Evolutionary conservation across 345 rosid genomes (phyloP), one percentile per base, ranked within the genome.

Genomic region (Lepidium aucheri): DNA sequence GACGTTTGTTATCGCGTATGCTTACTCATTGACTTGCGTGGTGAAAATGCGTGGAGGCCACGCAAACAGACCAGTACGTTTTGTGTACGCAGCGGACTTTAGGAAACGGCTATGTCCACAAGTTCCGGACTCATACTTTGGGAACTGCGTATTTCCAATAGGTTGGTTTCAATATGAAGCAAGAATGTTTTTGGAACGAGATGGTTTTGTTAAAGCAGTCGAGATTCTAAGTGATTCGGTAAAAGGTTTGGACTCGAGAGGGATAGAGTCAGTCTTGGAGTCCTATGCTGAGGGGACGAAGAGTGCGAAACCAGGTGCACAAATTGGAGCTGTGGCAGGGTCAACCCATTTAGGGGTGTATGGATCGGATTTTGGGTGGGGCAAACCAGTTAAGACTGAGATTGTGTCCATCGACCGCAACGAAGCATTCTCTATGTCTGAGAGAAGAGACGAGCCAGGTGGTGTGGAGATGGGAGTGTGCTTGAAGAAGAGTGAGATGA

Each of bases 41-140:
- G 70, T 55, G 6, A 76, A 51, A 54, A 69, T 77, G 2, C 62
- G 54, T 53, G 62, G 71, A 7, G 60, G n/a, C 3, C 58, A 56
- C 28, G 10, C 56, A 0, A n/a, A 7, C 6, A 49, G 33, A 43
- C 17, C 10, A 0, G 50, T 74, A 2, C 0, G 4, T 0, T 16
- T 73, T 7, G 15, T 3, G 9, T 65, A 74, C 26, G 3, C 16
- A 1, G 78, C 65, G 0, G 79, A 79, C 28, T 76, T 53, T n/a
- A 64, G 83, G n/a, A 1, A 36, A 34, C 78, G 77, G 17, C 17
- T 80, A 6, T 52, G 70, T 9, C 75, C 80, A 12, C 77, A 81
- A 3, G 3, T 76, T 7, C 74, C 79, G 0, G 43, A 9, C 0
- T 60, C 67, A 7, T 83, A 80, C 52, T 47, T 76, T 10, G 86